These are phyloP conservation scores for Aspergillus clavatus DNA, from an alignment of 2,329 filamentous ascomycete species.

Conservation along the genomic window DNA sequence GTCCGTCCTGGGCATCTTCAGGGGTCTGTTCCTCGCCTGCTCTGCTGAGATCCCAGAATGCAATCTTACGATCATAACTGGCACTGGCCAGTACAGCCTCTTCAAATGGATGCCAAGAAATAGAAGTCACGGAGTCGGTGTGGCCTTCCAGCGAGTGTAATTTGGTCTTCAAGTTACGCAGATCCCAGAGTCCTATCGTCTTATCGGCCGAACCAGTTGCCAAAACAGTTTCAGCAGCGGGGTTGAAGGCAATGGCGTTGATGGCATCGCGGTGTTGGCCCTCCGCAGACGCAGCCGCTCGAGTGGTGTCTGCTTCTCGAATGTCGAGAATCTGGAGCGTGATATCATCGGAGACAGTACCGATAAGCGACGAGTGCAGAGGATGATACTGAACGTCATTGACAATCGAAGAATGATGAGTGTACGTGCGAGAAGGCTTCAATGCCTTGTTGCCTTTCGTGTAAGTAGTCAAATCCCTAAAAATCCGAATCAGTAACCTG, in stretches of 20 bases:
- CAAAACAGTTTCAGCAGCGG: slow-evolving; percentile 79
- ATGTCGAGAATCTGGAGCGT: slow-evolving; percentile 88
- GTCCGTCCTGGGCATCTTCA: slow-evolving; percentile 91
- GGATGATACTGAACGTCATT: slow-evolving; percentile 98
- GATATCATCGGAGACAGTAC: slow-evolving; percentile 90
- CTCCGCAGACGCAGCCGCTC: slow-evolving; percentile 63
- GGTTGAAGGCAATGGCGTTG: slow-evolving; percentile 94
- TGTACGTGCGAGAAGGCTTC: slow-evolving; percentile 69
- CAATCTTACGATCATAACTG: slow-evolving; percentile 86
- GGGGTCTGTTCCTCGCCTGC: slow-evolving; percentile 92
- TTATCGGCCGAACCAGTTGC: slow-evolving; percentile 94
- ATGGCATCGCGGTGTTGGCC: slow-evolving; percentile 86
- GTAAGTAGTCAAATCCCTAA: slow-evolving; percentile 76
- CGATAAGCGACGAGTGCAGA: slow-evolving; percentile 76
- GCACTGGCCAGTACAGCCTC: slow-evolving; percentile 82
- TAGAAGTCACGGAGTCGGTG: slow-evolving; percentile 79
- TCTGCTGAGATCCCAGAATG: slow-evolving; percentile 92
- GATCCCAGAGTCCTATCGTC: slow-evolving; percentile 90
- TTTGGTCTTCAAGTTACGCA: slow-evolving; percentile 84
- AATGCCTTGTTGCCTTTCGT: slow-evolving; percentile 65
- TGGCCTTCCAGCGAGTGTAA: slow-evolving; percentile 88
- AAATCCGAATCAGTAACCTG: slow-evolving; percentile 5
- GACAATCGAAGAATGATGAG: slow-evolving; percentile 82
- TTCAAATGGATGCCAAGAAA: slow-evolving; percentile 93
- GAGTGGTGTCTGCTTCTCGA: slow-evolving; percentile 62